Percentiles rank a stretch among this genome's conserved stretches.
These are phyloP conservation scores for Conticribra weissflogii DNA, from an alignment of 108 stramenopile species.

Conservation along the genomic window DNA sequence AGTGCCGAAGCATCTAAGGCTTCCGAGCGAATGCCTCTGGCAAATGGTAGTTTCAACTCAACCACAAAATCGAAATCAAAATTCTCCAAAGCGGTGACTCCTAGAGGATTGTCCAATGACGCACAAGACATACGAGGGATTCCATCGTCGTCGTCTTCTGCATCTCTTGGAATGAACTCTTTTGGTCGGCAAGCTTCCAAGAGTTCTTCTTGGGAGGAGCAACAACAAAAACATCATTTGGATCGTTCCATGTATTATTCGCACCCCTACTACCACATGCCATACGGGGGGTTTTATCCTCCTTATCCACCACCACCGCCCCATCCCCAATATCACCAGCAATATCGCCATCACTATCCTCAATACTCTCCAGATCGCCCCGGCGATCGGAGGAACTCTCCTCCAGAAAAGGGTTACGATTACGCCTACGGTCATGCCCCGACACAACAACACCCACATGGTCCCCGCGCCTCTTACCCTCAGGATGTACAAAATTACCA, in stretches of 20 bases:
- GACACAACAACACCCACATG: no score
- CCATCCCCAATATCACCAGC: not conserved
- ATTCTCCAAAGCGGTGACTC: no score
- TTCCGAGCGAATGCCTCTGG: no score
- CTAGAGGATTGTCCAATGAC: no score
- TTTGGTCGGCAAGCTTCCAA: not conserved
- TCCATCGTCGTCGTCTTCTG: not conserved
- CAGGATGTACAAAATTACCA: no score
- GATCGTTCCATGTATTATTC: not conserved
- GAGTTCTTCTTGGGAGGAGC: not conserved
- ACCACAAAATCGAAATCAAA: no score
- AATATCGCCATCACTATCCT: not conserved
- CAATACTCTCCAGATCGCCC: not conserved
- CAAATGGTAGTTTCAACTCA: no score
- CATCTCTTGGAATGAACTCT: not conserved
- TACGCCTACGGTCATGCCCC: no score
- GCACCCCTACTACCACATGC: not conserved
- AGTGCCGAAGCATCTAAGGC: no score
- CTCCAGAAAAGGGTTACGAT: no score
- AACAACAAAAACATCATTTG: not conserved
- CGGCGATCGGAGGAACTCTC: not conserved
- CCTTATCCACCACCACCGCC: not conserved
- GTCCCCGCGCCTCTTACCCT: no score
- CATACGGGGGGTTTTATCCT: not conserved
- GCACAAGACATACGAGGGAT: no score